phyloP scores from a whole-genome alignment of 306 rosid species.

The Hylodesmum podocarpum region DNA sequence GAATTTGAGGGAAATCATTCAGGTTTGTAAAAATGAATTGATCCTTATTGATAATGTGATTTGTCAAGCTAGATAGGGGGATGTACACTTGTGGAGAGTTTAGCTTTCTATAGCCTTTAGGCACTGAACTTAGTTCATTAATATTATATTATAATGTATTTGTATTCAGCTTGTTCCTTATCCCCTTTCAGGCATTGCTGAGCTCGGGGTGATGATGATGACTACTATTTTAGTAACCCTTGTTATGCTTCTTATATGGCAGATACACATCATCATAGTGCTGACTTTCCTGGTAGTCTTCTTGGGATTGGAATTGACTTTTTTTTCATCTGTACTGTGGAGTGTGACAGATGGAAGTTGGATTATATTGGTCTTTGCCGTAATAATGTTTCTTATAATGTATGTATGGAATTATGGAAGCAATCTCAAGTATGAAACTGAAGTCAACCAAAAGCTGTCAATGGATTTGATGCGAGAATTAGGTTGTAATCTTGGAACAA shows the following conservation, averaged over 20 bases:
- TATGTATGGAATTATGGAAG: slow-evolving; percentile 95
- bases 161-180: slow-evolving; percentile 19
- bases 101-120: slow-evolving; percentile 10
- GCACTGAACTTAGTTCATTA: neutral
- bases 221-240: slow-evolving; percentile 87
- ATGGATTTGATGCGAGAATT: slow-evolving; percentile 88
- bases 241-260: slow-evolving; percentile 99
- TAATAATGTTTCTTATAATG: slow-evolving; percentile 83
- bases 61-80: neutral
- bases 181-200: slow-evolving; percentile 82
- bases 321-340: slow-evolving; percentile 90
- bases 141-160: neutral
- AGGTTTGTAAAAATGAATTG: neutral
- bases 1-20: neutral
- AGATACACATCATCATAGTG: slow-evolving; percentile 74
- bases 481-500: slow-evolving; percentile 91
- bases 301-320: slow-evolving; percentile 85
- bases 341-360: slow-evolving; percentile 98
- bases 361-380: slow-evolving; percentile 88
- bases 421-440: slow-evolving; percentile 95
- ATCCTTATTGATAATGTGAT: slow-evolving; percentile 16
- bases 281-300: slow-evolving; percentile 62
- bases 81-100: neutral
- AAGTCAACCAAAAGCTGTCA: slow-evolving; percentile 89
- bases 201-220: slow-evolving; percentile 98